phyloP scores from a whole-genome alignment of 148 eudicot species.

The Talinum fruticosum region DNA sequence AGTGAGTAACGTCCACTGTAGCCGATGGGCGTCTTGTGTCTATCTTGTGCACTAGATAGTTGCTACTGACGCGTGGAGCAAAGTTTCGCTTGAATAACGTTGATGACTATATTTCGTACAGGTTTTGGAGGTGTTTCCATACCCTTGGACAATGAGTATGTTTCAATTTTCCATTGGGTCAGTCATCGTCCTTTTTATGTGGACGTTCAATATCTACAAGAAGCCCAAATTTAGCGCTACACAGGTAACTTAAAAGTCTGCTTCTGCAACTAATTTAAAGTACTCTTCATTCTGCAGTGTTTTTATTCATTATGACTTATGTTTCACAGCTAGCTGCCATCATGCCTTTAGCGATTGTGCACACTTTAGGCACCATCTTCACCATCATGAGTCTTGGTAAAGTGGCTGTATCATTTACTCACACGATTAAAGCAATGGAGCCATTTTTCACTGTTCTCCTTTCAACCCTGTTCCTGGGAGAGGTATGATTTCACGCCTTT shows the following conservation, averaged over 20 bases:
- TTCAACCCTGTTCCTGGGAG: conserved; percentile 70
- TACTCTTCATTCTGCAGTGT: not conserved
- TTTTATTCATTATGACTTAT: conserved; percentile 13
- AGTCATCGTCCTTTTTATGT: conserved; percentile 67
- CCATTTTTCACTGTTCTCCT: conserved; percentile 93
- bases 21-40: too few relatives aligned
- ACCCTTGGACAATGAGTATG: conserved; percentile 67
- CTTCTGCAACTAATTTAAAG: not conserved
- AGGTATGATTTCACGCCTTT: conserved; percentile 40
- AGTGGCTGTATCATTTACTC: conserved; percentile 94
- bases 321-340: conserved; percentile 68
- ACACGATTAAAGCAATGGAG: conserved; percentile 96
- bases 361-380: conserved; percentile 83
- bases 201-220: conserved; percentile 71
- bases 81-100: not conserved
- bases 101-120: conserved; percentile 23
- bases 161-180: conserved; percentile 84
- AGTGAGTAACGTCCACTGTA: too few relatives aligned
- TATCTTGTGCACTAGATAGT: too few relatives aligned
- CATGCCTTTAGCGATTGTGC: conserved; percentile 78
- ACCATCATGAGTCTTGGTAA: conserved; percentile 93
- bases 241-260: conserved; percentile 47
- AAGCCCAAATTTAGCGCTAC: conserved; percentile 69
- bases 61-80: too few relatives aligned
- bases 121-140: conserved; percentile 81